phyloP scores from a whole-genome alignment of 1,284 basidiomycete species.

The Hortiboletus rubellus region DNA sequence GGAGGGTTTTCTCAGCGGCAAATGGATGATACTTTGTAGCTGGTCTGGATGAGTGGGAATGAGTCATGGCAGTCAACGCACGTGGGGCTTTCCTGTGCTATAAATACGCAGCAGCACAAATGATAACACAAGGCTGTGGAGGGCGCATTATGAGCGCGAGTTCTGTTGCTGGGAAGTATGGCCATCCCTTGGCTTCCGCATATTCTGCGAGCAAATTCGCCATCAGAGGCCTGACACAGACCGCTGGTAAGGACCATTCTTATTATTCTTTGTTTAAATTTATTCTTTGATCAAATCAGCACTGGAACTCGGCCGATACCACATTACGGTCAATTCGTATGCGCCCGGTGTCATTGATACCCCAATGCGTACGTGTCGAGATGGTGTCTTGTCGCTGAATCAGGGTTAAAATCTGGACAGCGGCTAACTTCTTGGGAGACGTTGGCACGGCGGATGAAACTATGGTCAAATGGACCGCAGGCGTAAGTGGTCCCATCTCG shows the following conservation, averaged over 20 bases:
- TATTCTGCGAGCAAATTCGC: conserved; percentile 35
- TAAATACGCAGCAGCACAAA: conserved; percentile 32
- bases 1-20: too few relatives aligned
- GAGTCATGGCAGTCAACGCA: conserved; percentile 26
- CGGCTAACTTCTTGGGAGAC: neutral
- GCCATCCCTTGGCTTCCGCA: neutral
- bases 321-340: neutral
- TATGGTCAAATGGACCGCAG: too few relatives aligned
- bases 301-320: too few relatives aligned
- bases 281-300: neutral
- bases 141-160: conserved; percentile 38
- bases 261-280: neutral
- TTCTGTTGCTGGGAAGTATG: conserved; percentile 24
- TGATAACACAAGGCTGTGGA: conserved; percentile 37
- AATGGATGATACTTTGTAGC: conserved; percentile 9
- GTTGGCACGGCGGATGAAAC: neutral
- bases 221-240: conserved; percentile 29
- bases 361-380: neutral
- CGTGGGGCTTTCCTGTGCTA: conserved; percentile 33
- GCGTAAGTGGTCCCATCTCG: too few relatives aligned
- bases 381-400: too few relatives aligned
- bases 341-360: neutral
- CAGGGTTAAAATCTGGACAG: neutral
- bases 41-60: conserved; percentile 21
- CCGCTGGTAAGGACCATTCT: conserved; percentile 12